Evolutionary conservation across 2,329 filamentous ascomycete genomes (phyloP), one percentile per base, ranked within the genome.

Genomic region (Gyromitra esculenta): DNA sequence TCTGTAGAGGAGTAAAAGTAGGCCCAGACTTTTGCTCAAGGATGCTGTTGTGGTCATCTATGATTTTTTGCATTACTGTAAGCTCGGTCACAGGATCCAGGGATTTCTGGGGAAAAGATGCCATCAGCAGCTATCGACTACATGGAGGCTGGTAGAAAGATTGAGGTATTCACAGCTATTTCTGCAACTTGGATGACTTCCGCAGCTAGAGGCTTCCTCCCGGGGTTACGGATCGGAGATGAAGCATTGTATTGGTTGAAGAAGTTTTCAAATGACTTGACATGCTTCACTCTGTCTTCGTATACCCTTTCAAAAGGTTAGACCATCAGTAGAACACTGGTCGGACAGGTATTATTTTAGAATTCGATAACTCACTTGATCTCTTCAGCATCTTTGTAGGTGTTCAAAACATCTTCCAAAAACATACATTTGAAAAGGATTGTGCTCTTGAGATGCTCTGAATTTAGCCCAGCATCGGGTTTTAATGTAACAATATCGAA

Each of bases 351-450:
- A 25, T 3, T n/a, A 25, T 54, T 18, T 15, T 31, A 73, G 82
- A 87, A 85, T 90, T 89, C 81, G 87, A 89, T 18, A 86, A 84
- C 41, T 88, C 86, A 81, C 48, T 87, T 89, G 70, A 98, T 91
- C 81, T 97, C 94, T n/a, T 91, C 88, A 2, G 95, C 93, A 54
- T 89, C 83, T 77, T 87, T 89, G 84, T 98, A 98, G 37, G 95
- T 98, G 84, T 93, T 90, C 85, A 97, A 89, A 69, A 98, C 85
- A 31, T 91, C 88, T 78, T 89, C 88, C 37, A 99, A 88, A 81
- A 97, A 93, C 50, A 89, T 86, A 82, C 97, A 92, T 85, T 99
- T 99, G 87, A 97, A 99, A 35, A 89, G 85, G 90, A 97, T 96
- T 1, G 96, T 99, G 81, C 87, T 93, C 66, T 85, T 83, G 82